Conservation (phyloP, 73 alveolate genomes). For the Uronychia setigera region DNA sequence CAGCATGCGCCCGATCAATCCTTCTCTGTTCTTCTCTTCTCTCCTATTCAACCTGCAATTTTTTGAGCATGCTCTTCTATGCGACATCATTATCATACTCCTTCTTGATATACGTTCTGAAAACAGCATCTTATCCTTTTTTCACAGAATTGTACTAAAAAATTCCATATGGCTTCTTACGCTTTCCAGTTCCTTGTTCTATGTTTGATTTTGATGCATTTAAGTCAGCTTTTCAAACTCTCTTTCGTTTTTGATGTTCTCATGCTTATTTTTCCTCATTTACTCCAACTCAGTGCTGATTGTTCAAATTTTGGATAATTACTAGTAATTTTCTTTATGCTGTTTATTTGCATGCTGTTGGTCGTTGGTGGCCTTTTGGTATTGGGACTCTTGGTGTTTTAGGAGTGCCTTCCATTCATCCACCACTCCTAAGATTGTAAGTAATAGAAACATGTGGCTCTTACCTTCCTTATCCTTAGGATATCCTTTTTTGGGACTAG, state of each 20-base stretch:
- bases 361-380: not conserved
- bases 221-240: not conserved
- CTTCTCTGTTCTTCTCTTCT: not conserved
- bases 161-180: not conserved
- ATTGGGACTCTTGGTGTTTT: not conserved
- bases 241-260: not conserved
- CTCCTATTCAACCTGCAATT: not conserved
- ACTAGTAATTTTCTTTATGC: not conserved
- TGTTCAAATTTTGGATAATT: not conserved
- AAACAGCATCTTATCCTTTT: not conserved
- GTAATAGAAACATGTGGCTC: not conserved
- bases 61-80: not conserved
- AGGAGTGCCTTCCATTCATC: conserved; percentile 47
- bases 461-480: not conserved
- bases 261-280: not conserved
- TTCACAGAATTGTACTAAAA: not conserved
- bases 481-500: not conserved
- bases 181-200: not conserved
- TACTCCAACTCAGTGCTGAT: not conserved
- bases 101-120: not conserved
- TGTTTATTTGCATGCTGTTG: not conserved
- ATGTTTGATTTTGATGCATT: not conserved
- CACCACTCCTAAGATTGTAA: conserved; percentile 17
- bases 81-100: not conserved
- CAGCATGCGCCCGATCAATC: not conserved